phyloP scores from a whole-genome alignment of 768 basidiomycete species.

The Leccinum pellstonianum region DNA sequence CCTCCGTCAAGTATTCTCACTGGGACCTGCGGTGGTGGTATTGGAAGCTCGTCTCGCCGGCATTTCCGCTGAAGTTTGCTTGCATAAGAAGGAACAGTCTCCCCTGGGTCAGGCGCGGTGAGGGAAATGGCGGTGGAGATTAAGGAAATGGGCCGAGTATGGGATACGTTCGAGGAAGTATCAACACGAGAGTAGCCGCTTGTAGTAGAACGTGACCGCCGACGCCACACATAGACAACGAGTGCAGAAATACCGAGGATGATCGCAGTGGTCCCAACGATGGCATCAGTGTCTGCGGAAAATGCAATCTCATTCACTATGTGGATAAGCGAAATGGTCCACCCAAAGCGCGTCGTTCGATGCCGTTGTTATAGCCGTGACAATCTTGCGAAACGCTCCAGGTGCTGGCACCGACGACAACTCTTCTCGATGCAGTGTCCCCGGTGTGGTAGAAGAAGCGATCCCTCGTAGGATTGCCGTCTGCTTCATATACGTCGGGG shows the following conservation, averaged over 20 bases:
- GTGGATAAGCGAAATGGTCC: background rate
- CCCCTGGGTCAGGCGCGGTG: background rate
- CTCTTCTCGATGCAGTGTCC: background rate
- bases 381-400: background rate
- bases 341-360: background rate
- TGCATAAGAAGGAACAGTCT: background rate
- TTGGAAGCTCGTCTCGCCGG: background rate
- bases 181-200: too few species aligned
- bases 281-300: background rate
- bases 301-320: background rate
- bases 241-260: background rate
- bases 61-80: background rate
- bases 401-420: background rate
- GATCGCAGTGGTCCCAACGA: background rate
- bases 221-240: background rate
- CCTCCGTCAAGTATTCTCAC: constrained; percentile 6
- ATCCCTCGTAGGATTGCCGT: background rate
- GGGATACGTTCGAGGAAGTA: background rate
- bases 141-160: background rate
- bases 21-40: background rate
- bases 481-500: background rate
- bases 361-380: background rate
- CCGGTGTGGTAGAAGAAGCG: background rate
- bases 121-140: background rate
- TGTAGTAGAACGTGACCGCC: background rate